These are phyloP conservation scores for Trapa bicornis DNA, from an alignment of 345 rosid genomes.

Conservation along the genomic window DNA sequence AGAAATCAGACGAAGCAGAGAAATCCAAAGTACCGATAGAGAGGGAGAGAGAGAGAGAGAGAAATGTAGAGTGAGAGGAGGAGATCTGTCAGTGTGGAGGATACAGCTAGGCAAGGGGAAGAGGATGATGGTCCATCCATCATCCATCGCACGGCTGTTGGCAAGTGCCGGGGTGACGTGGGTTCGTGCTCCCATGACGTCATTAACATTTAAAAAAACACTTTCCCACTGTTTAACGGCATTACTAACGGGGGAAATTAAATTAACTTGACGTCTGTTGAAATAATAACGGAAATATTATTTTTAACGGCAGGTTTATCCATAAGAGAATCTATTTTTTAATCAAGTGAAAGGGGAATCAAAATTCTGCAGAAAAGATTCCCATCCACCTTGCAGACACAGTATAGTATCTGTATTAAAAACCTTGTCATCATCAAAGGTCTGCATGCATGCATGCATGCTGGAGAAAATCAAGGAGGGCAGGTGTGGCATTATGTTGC, in stretches of 20 bases:
- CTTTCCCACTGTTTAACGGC: background rate
- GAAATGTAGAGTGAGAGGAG: background rate
- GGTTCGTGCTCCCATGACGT: background rate
- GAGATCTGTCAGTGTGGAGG: background rate
- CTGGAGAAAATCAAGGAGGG: too few relatives aligned
- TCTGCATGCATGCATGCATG: too few relatives aligned
- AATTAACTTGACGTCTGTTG: too few relatives aligned
- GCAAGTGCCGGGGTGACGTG: constrained; percentile 2
- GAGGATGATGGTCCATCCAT: background rate
- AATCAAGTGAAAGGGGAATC: too few relatives aligned
- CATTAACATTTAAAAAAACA: background rate
- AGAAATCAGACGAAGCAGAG: background rate
- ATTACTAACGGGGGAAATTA: background rate
- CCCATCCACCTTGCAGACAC: too few relatives aligned
- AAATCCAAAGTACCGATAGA: background rate
- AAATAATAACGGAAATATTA: too few relatives aligned
- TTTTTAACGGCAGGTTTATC: too few relatives aligned
- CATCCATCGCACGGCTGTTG: background rate
- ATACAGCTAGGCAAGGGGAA: constrained; percentile 3
- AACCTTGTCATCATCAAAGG: too few relatives aligned
- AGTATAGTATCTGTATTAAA: too few relatives aligned
- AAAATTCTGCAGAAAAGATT: too few relatives aligned
- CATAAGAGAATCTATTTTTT: too few relatives aligned
- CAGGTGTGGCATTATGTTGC: too few relatives aligned
- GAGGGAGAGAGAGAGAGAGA: background rate